Conservation (phyloP, 2,329 filamentous ascomycete genomes). For the Alternaria novae-zelandiae region DNA sequence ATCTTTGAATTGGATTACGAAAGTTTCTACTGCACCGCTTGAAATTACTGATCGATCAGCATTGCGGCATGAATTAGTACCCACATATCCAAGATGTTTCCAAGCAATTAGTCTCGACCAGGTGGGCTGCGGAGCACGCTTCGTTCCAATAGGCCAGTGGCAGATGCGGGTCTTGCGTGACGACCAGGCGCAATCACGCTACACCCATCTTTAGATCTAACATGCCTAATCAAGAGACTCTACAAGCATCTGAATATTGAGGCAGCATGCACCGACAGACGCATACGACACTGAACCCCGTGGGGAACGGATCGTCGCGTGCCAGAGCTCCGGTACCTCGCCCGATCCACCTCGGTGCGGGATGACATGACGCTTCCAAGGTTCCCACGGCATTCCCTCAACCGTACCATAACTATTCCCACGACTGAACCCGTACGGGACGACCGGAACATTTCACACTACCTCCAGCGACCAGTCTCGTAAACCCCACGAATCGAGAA, state of each 20-base stretch:
- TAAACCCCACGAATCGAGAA: background rate
- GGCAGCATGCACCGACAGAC: background rate
- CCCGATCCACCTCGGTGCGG: background rate
- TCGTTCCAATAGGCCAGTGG: constrained; percentile 5
- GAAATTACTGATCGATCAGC: background rate
- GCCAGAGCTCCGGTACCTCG: background rate
- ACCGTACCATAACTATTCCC: background rate
- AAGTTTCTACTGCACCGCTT: background rate
- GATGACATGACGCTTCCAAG: too few species aligned
- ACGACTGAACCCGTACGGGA: background rate
- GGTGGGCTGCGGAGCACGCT: constrained; percentile 3
- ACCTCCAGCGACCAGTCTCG: background rate
- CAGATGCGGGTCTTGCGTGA: background rate
- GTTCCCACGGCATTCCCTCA: background rate
- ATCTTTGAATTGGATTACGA: constrained; percentile 6
- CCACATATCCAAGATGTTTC: background rate
- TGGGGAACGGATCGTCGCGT: constrained; percentile 3
- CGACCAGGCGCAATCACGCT: background rate
- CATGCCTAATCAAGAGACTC: background rate
- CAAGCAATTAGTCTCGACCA: background rate
- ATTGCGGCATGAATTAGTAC: background rate
- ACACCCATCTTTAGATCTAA: background rate
- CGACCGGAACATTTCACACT: background rate
- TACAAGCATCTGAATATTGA: background rate
- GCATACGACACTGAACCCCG: background rate